These are phyloP conservation scores for Rhodotorula sp. DNA, from an alignment of 1,284 basidiomycete species.

Conservation along the genomic window DNA sequence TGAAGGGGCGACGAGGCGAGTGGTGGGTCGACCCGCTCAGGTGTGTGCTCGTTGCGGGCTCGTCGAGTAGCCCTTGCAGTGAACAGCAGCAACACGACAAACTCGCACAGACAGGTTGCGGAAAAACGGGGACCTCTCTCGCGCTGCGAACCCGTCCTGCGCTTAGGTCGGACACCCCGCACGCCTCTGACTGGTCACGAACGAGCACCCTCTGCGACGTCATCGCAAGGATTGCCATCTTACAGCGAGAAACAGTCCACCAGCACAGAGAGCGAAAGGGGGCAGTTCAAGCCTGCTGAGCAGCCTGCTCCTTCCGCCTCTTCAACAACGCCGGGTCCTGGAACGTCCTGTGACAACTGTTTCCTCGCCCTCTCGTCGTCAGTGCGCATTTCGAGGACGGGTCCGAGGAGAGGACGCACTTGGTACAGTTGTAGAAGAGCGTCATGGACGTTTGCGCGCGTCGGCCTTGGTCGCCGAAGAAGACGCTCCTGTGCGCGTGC, in stretches of 20 bases:
- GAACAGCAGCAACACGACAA: too few relatives aligned
- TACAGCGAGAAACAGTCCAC: neutral
- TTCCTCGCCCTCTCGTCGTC: accelerated
- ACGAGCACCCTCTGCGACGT: neutral
- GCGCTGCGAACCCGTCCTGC: neutral
- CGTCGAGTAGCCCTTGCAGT: neutral
- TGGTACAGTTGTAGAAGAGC: constrained; percentile 86
- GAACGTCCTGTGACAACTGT: constrained; percentile 28
- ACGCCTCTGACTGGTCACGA: too few relatives aligned
- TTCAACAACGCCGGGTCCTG: constrained; percentile 16
- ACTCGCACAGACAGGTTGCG: too few relatives aligned
- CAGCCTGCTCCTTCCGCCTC: constrained; percentile 4
- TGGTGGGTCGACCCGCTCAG: too few relatives aligned
- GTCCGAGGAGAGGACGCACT: constrained; percentile 53
- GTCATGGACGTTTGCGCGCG: constrained; percentile 89
- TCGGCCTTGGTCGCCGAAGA: constrained; percentile 92
- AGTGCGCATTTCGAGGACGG: too few relatives aligned
- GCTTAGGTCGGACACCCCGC: neutral
- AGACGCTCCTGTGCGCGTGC: constrained; percentile 66
- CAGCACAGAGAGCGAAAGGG: neutral
- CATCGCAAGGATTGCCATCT: neutral
- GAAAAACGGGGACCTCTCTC: too few relatives aligned
- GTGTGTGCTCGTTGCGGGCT: too few relatives aligned
- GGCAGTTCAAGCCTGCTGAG: neutral
- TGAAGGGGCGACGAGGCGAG: too few relatives aligned